phyloP scores from a whole-genome alignment of 139 green algal genomes.

The Axilococcus clingmanii region DNA sequence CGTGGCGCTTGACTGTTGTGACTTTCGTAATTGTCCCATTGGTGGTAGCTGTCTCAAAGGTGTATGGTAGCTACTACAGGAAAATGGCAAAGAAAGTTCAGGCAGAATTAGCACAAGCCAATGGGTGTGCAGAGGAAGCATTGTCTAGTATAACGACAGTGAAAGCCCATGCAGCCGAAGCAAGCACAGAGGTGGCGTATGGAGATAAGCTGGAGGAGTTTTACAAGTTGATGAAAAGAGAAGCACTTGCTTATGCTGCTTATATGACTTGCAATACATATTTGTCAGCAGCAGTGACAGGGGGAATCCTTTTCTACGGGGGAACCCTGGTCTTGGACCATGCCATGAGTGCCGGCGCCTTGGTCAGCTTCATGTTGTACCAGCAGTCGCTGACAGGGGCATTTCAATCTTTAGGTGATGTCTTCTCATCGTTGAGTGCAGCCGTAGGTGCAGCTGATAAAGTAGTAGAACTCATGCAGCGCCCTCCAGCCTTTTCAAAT shows the following conservation, averaged over 20 bases:
- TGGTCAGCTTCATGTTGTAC: slow-evolving; percentile 79
- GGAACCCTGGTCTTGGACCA: slow-evolving; percentile 45
- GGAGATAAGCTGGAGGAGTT: slow-evolving; percentile 34
- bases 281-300: slow-evolving; percentile 48
- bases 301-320: slow-evolving; percentile 50
- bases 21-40: slow-evolving; percentile 73
- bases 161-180: slow-evolving; percentile 56
- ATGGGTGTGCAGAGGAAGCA: slow-evolving; percentile 66
- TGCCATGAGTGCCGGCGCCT: slow-evolving; percentile 33
- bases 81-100: slow-evolving; percentile 61
- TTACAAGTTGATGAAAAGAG: slow-evolving; percentile 26
- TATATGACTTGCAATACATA: slow-evolving; percentile 64
- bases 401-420: slow-evolving; percentile 65
- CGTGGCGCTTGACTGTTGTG: slow-evolving; percentile 68
- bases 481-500: slow-evolving; percentile 23
- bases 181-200: slow-evolving; percentile 45
- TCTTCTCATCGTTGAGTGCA: slow-evolving; percentile 59
- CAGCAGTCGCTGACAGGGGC: slow-evolving; percentile 54
- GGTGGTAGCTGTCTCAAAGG: slow-evolving; percentile 58
- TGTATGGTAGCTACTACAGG: slow-evolving; percentile 68
- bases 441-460: slow-evolving; percentile 81
- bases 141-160: slow-evolving; percentile 61
- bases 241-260: slow-evolving; percentile 1
- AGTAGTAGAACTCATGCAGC: slow-evolving; percentile 52
- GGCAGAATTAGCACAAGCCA: slow-evolving; percentile 61